A percentile compares a stretch with the other conserved stretches of the same genome.
Evolutionary conservation across 2,329 filamentous ascomycete species (phyloP).

Genomic region (Microsporum ferrugineum): DNA sequence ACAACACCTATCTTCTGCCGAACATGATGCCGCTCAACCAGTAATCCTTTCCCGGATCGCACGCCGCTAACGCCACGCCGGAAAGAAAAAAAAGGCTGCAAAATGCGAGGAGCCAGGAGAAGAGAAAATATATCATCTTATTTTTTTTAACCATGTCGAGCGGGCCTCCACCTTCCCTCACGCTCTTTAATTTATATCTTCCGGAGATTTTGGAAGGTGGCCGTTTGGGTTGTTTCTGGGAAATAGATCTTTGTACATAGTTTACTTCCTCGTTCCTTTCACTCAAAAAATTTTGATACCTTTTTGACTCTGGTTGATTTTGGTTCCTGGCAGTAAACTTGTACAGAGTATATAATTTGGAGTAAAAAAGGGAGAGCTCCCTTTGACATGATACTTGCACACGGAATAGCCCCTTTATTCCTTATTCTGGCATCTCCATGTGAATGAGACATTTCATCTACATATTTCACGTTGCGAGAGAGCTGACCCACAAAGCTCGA

Average conservation of each 20-base stretch:
- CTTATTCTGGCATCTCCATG: neutral
- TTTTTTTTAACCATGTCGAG: neutral
- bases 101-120: neutral
- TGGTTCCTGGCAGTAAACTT: neutral
- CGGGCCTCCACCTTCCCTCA: neutral
- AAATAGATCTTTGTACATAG: neutral
- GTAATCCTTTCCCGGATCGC: neutral
- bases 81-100: neutral
- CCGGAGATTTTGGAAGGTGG: neutral
- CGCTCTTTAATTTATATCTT: neutral
- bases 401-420: neutral
- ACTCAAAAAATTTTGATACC: neutral
- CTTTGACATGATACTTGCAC: neutral
- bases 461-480: neutral
- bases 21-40: too few relatives aligned
- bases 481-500: neutral
- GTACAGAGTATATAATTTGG: neutral
- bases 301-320: neutral
- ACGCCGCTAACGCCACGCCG: neutral
- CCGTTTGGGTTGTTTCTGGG: neutral
- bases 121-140: neutral
- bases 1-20: neutral
- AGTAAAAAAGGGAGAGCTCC: neutral
- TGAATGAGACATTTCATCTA: neutral
- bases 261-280: neutral